Evolutionary conservation across 169 alveolate species (phyloP), one percentile per base, ranked within the genome.

Genomic region (Eimeria maxima): DNA sequence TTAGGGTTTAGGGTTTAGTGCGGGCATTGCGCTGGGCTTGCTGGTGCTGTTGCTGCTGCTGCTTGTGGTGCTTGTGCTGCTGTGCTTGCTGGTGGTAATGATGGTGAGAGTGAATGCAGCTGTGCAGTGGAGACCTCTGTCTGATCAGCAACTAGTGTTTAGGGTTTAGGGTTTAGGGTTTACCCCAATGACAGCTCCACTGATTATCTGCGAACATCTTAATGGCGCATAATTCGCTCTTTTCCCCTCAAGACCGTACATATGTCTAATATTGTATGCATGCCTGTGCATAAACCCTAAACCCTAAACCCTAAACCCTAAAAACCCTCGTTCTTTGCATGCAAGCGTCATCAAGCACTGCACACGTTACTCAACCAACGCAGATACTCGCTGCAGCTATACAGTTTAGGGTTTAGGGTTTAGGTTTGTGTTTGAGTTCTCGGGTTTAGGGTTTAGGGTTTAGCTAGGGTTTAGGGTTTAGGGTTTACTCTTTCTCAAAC

Each of bases 201-300:
- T 96, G 60, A 98, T 97, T 67, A 99, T 99, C 96, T 98, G 98
- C 38, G 98, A 97, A 96, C 99, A 99, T 80, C 98, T 97, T 73
- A 97, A 97, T 6, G 99, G 99, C 81, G 99, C 97, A 96, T 98
- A 98, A 97, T 97, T 98, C 57, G 98, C 97, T 90, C 99, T 97
- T 89, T 98, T 98, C 27, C 99, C 99, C 96, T 98, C 99, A 95
- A 98, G 97, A 8, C 99, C 99, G 97, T 99, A 99, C 88, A 98
- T 97, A 96, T 99, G 99, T 7, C 99, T 97, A 69, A 99, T 98
- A 96, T 97, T 98, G 97, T 99, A 99, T 81, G 98, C 98, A 95
- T 98, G 99, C 95, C 97, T 96, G 97, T 24, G 18, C n/a, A 57
- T 57, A 57, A 5, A 57, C 67, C 95, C 96, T 69, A 57, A 57